Percentiles rank a stretch among this genome's conserved stretches.
These are phyloP conservation scores for Omphalea diandra DNA, from an alignment of 441 rosid genomes.

Conservation along the genomic window DNA sequence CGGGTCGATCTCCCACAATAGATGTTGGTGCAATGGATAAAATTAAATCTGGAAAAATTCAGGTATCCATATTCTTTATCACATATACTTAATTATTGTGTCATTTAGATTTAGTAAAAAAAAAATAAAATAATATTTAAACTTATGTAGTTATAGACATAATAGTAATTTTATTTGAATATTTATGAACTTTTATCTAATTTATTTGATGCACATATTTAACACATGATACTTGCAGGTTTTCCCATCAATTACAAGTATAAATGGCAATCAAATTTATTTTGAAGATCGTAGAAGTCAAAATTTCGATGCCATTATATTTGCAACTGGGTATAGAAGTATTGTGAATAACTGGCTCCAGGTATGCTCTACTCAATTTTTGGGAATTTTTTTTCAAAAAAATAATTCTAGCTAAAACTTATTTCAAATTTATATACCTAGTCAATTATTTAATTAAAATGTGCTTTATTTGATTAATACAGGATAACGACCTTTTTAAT, in stretches of 20 bases:
- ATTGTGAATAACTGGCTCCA: constrained; percentile 70
- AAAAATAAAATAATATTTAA: background rate
- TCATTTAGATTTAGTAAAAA: no score
- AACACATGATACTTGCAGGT: constrained; percentile 34
- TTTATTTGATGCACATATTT: background rate
- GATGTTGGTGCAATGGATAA: constrained; percentile 66
- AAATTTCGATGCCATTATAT: constrained; percentile 62
- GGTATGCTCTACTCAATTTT: no score
- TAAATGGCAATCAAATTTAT: constrained; percentile 43
- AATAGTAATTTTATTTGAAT: background rate
- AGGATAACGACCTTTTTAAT: constrained; percentile 59
- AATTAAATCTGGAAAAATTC: constrained; percentile 57
- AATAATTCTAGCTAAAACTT: background rate
- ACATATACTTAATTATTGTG: no score
- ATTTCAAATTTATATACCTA: background rate
- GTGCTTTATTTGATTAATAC: background rate
- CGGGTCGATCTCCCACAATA: constrained; percentile 75
- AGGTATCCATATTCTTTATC: no score
- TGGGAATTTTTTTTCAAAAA: background rate
- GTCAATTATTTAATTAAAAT: background rate
- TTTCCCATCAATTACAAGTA: constrained; percentile 26
- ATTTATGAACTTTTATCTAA: background rate
- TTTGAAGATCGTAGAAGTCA: constrained; percentile 55
- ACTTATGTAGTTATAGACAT: background rate
- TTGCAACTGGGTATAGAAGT: constrained; percentile 83